Conservation (phyloP, 352 stramenopile genomes). For the Peronosclerospora sorghi region DNA sequence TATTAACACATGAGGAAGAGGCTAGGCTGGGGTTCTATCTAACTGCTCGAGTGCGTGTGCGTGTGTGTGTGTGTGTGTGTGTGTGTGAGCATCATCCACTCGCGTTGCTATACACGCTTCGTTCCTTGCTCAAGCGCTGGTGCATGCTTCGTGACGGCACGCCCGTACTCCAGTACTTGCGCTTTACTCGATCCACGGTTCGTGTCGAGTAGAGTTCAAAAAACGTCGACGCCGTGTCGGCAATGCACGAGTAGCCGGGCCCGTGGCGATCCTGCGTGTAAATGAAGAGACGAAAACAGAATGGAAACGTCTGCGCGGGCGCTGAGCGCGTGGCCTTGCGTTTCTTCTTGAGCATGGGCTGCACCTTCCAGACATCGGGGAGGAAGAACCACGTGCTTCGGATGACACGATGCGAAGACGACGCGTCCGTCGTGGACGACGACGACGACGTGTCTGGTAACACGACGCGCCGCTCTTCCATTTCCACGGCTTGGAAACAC, state of each 20-base stretch:
- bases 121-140: constrained; percentile 4
- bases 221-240: constrained; percentile 48
- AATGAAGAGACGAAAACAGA: constrained; percentile 78
- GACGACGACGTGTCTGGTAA: constrained; percentile 3
- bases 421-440: not conserved
- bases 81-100: too few relatives aligned
- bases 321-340: constrained; percentile 73
- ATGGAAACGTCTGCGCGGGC: constrained; percentile 77
- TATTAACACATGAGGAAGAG: constrained; percentile 3
- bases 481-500: constrained; percentile 74
- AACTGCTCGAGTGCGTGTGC: too few relatives aligned
- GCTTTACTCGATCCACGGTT: constrained; percentile 74
- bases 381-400: constrained; percentile 81
- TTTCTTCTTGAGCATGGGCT: constrained; percentile 85
- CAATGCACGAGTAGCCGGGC: constrained; percentile 37
- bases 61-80: too few relatives aligned
- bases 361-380: constrained; percentile 81
- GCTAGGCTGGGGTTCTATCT: constrained; percentile 10
- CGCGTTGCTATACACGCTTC: constrained; percentile 5
- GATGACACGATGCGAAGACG: constrained; percentile 15
- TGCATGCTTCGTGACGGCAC: constrained; percentile 1
- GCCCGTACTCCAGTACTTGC: constrained; percentile 43
- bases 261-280: constrained; percentile 26
- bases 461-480: constrained; percentile 51
- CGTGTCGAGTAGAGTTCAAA: constrained; percentile 82